Evolutionary conservation across 495 filamentous ascomycete genomes (phyloP).

Genomic region (Penicillium lagena): DNA sequence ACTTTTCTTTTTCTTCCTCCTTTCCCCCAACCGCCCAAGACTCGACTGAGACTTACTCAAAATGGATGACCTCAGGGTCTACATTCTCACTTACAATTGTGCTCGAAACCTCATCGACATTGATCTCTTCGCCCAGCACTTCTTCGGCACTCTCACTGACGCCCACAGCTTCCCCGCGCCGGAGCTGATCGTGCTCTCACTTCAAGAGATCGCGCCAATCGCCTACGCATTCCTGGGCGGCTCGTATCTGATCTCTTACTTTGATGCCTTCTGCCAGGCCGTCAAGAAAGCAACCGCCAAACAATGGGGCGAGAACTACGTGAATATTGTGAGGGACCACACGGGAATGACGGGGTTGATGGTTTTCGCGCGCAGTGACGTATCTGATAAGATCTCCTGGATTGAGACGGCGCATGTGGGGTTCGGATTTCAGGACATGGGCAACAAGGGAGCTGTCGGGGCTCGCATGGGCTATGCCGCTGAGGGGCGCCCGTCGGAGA

Average conservation of each 20-base stretch:
- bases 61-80: constrained; percentile 50
- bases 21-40: too few species aligned
- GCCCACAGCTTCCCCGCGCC: constrained; percentile 40
- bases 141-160: constrained; percentile 62
- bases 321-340: constrained; percentile 53
- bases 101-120: constrained; percentile 59
- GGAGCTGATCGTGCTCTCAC: constrained; percentile 65
- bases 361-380: constrained; percentile 61
- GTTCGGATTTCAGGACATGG: constrained; percentile 78
- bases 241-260: constrained; percentile 68
- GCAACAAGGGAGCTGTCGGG: constrained; percentile 90
- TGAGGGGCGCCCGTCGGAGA: constrained; percentile 19
- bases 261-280: constrained; percentile 58
- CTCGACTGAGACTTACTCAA: background rate
- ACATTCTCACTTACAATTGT: constrained; percentile 89
- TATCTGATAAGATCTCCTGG: constrained; percentile 47
- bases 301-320: constrained; percentile 38
- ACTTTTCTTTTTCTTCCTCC: background rate
- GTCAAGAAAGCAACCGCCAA: constrained; percentile 57
- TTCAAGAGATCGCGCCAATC: constrained; percentile 89
- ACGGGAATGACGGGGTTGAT: constrained; percentile 86
- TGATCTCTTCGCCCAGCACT: constrained; percentile 58
- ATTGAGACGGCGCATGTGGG: constrained; percentile 70
- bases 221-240: constrained; percentile 81
- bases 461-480: constrained; percentile 56